phyloP scores from a whole-genome alignment of 2,329 filamentous ascomycete genomes.

The Penicillium freii region DNA sequence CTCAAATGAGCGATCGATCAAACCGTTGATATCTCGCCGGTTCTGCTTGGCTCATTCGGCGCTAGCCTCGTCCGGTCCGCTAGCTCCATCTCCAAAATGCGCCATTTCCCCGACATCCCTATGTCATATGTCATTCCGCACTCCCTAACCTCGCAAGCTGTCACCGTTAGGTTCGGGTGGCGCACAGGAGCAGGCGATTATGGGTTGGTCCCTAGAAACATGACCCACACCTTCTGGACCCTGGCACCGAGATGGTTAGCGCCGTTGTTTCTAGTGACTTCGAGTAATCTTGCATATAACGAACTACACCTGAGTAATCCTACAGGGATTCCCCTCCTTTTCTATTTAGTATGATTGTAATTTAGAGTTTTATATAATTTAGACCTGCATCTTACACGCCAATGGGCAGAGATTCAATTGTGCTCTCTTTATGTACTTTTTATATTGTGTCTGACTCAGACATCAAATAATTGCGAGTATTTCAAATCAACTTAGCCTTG shows the following conservation, averaged over 20 bases:
- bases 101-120: constrained; percentile 35
- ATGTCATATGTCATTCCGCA: constrained; percentile 38
- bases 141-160: constrained; percentile 34
- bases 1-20: background rate
- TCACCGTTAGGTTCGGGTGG: constrained; percentile 46
- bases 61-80: background rate
- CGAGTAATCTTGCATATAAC: constrained; percentile 33
- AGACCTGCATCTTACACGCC: background rate
- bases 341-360: background rate
- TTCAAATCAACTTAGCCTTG: background rate
- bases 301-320: constrained; percentile 26
- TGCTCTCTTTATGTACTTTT: background rate
- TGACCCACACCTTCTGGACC: constrained; percentile 51
- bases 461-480: background rate
- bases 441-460: background rate
- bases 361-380: background rate
- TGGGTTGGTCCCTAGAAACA: constrained; percentile 47
- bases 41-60: constrained; percentile 12
- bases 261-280: constrained; percentile 51
- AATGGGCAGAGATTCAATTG: background rate
- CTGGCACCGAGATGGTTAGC: constrained; percentile 49
- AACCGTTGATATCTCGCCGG: constrained; percentile 11
- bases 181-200: constrained; percentile 41
- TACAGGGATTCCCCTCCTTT: background rate
- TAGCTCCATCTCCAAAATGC: constrained; percentile 30